phyloP scores from a whole-genome alignment of 805 yeast genomes.

The Yamadazyma phyllophila region DNA sequence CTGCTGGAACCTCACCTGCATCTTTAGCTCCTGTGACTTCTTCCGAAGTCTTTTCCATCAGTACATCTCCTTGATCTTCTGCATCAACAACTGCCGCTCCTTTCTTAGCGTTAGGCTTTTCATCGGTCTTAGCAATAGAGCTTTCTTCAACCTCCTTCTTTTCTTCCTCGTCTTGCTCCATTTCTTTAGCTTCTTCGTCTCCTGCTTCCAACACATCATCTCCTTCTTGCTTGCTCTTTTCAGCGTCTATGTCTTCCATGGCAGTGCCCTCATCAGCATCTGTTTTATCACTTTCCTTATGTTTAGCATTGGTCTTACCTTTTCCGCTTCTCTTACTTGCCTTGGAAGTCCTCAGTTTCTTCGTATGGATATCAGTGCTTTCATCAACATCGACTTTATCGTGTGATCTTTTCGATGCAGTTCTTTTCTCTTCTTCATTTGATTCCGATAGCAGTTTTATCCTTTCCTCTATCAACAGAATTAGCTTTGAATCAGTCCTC shows the following conservation, averaged over 20 bases:
- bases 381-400: background rate
- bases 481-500: conserved; percentile 21
- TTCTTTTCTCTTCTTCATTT: conserved; percentile 9
- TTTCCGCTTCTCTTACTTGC: background rate
- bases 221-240: background rate
- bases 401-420: background rate
- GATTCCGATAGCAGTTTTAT: conserved; percentile 15
- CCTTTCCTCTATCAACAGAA: conserved; percentile 9
- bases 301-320: conserved; percentile 3
- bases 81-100: background rate
- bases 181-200: background rate
- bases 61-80: background rate
- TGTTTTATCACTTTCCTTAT: conserved; percentile 17
- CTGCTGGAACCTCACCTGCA: background rate
- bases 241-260: background rate
- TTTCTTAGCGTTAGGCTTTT: too few species aligned
- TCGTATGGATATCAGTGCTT: background rate
- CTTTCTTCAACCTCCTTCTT: too few species aligned
- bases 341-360: background rate
- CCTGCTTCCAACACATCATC: background rate
- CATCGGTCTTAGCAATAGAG: background rate
- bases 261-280: conserved; percentile 1
- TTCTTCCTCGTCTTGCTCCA: background rate
- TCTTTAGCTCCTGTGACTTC: background rate
- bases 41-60: background rate